Evolutionary conservation across 805 yeast genomes (phyloP), one percentile per base, ranked within the genome.

Genomic region (Ogataea trehalophila): DNA sequence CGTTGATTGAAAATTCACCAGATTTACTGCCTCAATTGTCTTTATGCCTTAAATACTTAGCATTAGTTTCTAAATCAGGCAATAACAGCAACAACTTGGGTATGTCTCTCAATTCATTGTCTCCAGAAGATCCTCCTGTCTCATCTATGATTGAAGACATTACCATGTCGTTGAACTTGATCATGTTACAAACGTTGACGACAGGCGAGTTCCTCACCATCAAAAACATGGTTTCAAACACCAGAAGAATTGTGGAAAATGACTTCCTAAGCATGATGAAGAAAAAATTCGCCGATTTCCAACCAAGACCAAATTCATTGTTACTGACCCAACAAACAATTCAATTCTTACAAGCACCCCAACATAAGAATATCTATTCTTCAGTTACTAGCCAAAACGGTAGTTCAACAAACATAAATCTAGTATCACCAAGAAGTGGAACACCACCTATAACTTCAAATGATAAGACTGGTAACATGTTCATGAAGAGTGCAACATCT

Each of bases 91-190:
- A 5, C 31, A 26, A 26, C 31, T 11, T 16, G 45, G 62, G 3
- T 51, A 38, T 56, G 16, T 52, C 63, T 2, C 44, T 61, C 20
- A 44, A 50, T 14, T 52, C 62, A 2, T 40, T 62, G 5, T 60
- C 71, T 33, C 80, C 83, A 2, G 81, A 78, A 37, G 81, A 76
- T 31, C 72, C 83, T 5, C 92, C 91, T 2, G 79, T 85, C 5
- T 80, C 95, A 0, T 88, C 97, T 0, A 82, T 88, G 20, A 80
- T 91, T 22, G 99, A 94, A 58, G 99, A 94, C 62, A 69, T 87
- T 33, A 77, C 88, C 26, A 72, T 89, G 56, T 80, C 90, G 8
- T 68, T 91, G 40, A 85, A 87, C 58, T 79, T 81, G 35, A 74
- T 86, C 16, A 63, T 90, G 34, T 69, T 81, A 22, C 85, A 83